Evolutionary conservation across 371 early-diverging fungal genomes (phyloP).

Genomic region (Chytridiales sp.): DNA sequence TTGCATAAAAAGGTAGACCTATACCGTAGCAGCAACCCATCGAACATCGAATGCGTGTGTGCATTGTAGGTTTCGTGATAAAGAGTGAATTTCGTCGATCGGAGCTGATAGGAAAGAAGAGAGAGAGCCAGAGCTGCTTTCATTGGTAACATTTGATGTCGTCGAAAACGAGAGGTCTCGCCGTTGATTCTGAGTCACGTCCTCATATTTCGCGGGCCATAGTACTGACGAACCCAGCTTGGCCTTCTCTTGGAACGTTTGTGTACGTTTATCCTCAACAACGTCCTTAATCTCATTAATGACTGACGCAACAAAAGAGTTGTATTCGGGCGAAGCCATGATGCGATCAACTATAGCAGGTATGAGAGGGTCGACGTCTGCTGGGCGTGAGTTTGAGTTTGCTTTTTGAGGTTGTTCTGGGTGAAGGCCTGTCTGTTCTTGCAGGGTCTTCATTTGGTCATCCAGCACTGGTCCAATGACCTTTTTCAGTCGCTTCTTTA

Average conservation of each 20-base stretch:
- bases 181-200: constrained; percentile 3
- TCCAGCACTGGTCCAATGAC: constrained; percentile 29
- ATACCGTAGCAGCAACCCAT: constrained; percentile 34
- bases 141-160: constrained; percentile 34
- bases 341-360: constrained; percentile 29
- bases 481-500: constrained; percentile 34
- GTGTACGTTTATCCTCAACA: not conserved
- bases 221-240: not conserved
- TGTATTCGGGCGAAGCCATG: constrained; percentile 32
- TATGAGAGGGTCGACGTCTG: not conserved
- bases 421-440: not conserved
- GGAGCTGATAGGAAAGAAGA: constrained; percentile 21
- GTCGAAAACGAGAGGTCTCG: constrained; percentile 34
- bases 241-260: not conserved
- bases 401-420: not conserved
- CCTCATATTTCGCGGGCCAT: not conserved
- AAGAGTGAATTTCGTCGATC: constrained; percentile 32
- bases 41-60: constrained; percentile 27
- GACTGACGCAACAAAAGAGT: constrained; percentile 11
- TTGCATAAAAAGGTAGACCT: not conserved
- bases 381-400: not conserved
- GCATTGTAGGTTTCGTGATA: constrained; percentile 25
- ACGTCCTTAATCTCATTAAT: constrained; percentile 17
- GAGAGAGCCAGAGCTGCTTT: constrained; percentile 31
- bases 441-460: not conserved